phyloP scores from a whole-genome alignment of 148 eudicot genomes.

The Beta vulgaris region DNA sequence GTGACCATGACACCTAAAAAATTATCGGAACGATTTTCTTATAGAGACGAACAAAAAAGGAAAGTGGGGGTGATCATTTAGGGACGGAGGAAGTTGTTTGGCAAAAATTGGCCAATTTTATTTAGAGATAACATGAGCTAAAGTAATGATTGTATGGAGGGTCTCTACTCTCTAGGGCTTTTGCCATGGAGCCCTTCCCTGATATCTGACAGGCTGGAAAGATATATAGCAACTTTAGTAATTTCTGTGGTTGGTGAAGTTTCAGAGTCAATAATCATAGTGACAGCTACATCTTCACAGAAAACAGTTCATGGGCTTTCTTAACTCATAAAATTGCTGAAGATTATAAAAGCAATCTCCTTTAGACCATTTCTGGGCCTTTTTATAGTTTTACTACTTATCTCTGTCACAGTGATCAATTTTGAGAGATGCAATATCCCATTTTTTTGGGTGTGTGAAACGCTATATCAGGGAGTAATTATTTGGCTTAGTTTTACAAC shows the following conservation, averaged over 20 bases:
- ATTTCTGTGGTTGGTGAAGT: conserved; percentile 15
- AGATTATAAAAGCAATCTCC: not conserved
- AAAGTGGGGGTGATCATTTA: too few species aligned
- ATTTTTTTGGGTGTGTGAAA: not conserved
- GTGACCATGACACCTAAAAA: not conserved
- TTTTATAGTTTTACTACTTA: not conserved
- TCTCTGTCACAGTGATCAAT: not conserved
- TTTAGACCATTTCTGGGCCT: not conserved
- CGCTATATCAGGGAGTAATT: not conserved
- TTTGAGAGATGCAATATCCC: not conserved
- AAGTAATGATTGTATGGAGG: not conserved
- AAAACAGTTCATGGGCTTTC: conserved; percentile 9
- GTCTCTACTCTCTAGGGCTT: conserved; percentile 1
- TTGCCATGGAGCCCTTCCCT: conserved; percentile 11
- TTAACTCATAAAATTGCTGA: not conserved
- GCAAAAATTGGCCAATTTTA: not conserved
- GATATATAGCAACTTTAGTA: conserved; percentile 1
- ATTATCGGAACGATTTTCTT: too few species aligned
- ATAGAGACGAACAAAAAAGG: too few species aligned
- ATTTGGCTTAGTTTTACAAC: not conserved
- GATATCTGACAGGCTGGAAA: conserved; percentile 31
- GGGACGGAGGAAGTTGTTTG: too few species aligned
- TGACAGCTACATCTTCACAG: conserved; percentile 23
- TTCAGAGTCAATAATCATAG: conserved; percentile 16
- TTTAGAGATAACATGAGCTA: conserved; percentile 6